A percentile compares a stretch with the other conserved stretches of the same genome.
These are phyloP conservation scores for Butyriboletus loyo DNA, from an alignment of 768 basidiomycete species.

Conservation along the genomic window DNA sequence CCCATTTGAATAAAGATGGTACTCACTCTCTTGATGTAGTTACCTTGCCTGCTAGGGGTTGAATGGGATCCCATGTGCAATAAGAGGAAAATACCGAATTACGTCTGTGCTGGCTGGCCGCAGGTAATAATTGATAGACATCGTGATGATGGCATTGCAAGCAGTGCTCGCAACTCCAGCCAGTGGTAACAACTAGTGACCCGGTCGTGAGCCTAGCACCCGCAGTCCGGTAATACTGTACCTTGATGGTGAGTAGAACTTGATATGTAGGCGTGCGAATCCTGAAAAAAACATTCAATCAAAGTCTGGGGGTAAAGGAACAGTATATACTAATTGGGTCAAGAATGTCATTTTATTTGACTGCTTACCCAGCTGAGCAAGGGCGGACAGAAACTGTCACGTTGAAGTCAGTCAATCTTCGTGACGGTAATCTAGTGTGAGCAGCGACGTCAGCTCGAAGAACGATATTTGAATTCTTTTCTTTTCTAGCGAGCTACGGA, in stretches of 20 bases:
- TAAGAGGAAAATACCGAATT: constrained; percentile 5
- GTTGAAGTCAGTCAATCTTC: neutral
- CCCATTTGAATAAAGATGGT: constrained; percentile 20
- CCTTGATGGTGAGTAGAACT: constrained; percentile 4
- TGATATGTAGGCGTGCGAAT: constrained; percentile 6
- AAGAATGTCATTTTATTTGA: neutral
- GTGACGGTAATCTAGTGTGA: neutral
- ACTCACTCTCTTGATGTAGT: constrained; percentile 14
- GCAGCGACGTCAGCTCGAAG: neutral
- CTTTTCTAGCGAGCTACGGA: neutral
- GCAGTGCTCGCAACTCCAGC: constrained; percentile 13
- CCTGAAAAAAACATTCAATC: too few species aligned
- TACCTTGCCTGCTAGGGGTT: neutral
- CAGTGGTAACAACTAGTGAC: constrained; percentile 6
- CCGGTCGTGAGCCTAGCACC: neutral
- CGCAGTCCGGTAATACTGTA: neutral
- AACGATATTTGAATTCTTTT: neutral
- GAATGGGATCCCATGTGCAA: neutral
- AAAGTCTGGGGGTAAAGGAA: too few species aligned
- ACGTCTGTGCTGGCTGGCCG: constrained; percentile 7
- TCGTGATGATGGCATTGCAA: constrained; percentile 22
- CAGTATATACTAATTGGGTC: too few species aligned
- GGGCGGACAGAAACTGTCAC: constrained; percentile 2
- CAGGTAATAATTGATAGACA: constrained; percentile 14
- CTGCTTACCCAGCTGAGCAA: constrained; percentile 13